Conservation (phyloP, 495 filamentous ascomycete species). For the Tuber brumale region DNA sequence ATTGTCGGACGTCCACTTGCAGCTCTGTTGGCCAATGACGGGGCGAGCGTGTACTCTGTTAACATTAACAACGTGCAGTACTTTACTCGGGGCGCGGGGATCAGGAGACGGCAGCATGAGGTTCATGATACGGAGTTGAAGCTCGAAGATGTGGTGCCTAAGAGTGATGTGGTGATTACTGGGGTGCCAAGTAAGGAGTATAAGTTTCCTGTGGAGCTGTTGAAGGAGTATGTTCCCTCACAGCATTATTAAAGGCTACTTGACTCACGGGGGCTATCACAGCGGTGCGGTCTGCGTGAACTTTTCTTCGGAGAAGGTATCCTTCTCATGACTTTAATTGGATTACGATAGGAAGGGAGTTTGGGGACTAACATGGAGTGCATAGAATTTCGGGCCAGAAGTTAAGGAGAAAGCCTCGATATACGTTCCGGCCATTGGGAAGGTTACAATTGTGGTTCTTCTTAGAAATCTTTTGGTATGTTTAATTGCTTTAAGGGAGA, state of each 20-base stretch:
- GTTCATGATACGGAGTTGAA: constrained; percentile 68
- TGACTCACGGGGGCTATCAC: background rate
- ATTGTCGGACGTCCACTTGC: constrained; percentile 91
- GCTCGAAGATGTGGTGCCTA: constrained; percentile 69
- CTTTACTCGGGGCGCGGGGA: constrained; percentile 79
- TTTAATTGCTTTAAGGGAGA: constrained; percentile 9
- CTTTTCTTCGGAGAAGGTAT: constrained; percentile 83
- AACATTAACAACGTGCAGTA: constrained; percentile 88
- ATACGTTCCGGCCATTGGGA: constrained; percentile 92
- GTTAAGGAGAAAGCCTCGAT: constrained; percentile 94
- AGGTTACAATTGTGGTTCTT: constrained; percentile 90
- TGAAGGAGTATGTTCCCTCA: constrained; percentile 53
- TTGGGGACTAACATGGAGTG: constrained; percentile 6
- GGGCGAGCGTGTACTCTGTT: constrained; percentile 87
- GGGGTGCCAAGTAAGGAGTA: constrained; percentile 81
- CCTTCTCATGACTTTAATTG: background rate
- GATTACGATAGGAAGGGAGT: constrained; percentile 10
- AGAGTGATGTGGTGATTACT: constrained; percentile 88
- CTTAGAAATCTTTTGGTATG: constrained; percentile 80
- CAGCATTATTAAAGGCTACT: background rate
- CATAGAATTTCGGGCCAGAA: constrained; percentile 76
- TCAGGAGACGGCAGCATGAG: constrained; percentile 74
- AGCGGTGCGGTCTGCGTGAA: constrained; percentile 88
- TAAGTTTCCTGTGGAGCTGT: constrained; percentile 75
- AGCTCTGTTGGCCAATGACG: constrained; percentile 93